phyloP scores from a whole-genome alignment of 1,284 basidiomycete genomes.

The Cryptococcus sp. region DNA sequence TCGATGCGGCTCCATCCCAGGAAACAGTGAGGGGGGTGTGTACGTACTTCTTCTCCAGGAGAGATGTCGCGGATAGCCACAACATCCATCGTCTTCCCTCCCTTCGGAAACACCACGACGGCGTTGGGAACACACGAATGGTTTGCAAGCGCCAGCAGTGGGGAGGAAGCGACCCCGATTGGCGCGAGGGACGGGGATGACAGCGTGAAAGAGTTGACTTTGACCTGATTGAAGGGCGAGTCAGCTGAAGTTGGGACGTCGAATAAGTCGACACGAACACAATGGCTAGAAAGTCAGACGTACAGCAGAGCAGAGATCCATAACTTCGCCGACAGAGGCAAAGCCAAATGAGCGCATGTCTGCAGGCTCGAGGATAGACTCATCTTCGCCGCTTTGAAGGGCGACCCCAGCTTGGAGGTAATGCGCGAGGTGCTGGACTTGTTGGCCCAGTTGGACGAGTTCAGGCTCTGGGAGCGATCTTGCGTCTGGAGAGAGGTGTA shows the following conservation, averaged over 20 bases:
- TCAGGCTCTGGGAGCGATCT: conserved; percentile 13
- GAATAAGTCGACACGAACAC: background rate
- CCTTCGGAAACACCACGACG: conserved; percentile 76
- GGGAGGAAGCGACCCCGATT: conserved; percentile 75
- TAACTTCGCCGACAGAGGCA: conserved; percentile 24
- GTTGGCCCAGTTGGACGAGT: conserved; percentile 33
- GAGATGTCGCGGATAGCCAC: conserved; percentile 64
- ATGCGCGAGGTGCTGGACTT: conserved; percentile 41
- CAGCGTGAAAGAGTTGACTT: conserved; percentile 82
- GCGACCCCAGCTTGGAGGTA: conserved; percentile 31
- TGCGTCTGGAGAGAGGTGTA: conserved; percentile 8
- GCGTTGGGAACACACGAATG: conserved; percentile 90
- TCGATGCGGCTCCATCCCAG: background rate
- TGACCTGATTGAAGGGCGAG: conserved; percentile 58
- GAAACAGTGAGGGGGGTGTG: conserved; percentile 11
- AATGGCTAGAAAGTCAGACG: conserved; percentile 7
- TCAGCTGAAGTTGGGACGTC: background rate
- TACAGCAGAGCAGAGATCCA: conserved; percentile 43
- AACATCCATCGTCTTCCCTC: conserved; percentile 59
- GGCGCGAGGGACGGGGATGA: conserved; percentile 70
- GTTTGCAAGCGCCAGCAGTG: conserved; percentile 75
- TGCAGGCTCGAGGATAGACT: conserved; percentile 23
- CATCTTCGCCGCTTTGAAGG: conserved; percentile 1
- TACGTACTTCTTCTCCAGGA: conserved; percentile 64
- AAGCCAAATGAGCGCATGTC: conserved; percentile 45